Evolutionary conservation across 495 filamentous ascomycete species (phyloP).

Genomic region (Tuber microsphaerosporum): DNA sequence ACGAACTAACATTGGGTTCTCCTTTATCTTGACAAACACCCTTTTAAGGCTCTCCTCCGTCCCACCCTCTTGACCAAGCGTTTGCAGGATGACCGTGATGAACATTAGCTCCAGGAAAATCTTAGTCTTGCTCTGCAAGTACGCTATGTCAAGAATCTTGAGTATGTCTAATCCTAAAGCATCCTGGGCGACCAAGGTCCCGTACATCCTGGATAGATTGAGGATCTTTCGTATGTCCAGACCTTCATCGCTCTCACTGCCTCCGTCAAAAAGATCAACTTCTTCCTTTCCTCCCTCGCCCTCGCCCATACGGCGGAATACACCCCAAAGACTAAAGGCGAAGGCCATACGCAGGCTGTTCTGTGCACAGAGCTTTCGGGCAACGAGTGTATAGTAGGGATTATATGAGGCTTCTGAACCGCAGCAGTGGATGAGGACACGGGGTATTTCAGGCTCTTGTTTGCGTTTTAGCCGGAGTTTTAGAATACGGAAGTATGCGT

Average conservation of each 20-base stretch:
- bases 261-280: constrained; percentile 49
- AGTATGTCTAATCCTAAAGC: constrained; percentile 58
- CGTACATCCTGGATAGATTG: constrained; percentile 84
- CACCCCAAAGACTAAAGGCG: constrained; percentile 74
- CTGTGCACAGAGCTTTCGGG: constrained; percentile 61
- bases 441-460: constrained; percentile 79
- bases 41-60: constrained; percentile 55
- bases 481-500: constrained; percentile 67
- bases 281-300: constrained; percentile 53
- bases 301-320: constrained; percentile 82
- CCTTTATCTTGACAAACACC: constrained; percentile 57
- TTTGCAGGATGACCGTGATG: constrained; percentile 51
- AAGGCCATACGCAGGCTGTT: constrained; percentile 73
- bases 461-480: constrained; percentile 78
- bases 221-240: constrained; percentile 61
- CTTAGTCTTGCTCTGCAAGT: constrained; percentile 66
- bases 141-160: constrained; percentile 70
- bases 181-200: constrained; percentile 61
- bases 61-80: constrained; percentile 38
- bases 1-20: constrained; percentile 56
- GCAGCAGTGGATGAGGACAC: constrained; percentile 79
- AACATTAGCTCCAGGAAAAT: constrained; percentile 73
- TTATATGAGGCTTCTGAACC: constrained; percentile 80
- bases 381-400: constrained; percentile 84
- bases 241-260: constrained; percentile 47